Evolutionary conservation across 164 flowering plant species (phyloP).

Genomic region (Liriodendron chinense): DNA sequence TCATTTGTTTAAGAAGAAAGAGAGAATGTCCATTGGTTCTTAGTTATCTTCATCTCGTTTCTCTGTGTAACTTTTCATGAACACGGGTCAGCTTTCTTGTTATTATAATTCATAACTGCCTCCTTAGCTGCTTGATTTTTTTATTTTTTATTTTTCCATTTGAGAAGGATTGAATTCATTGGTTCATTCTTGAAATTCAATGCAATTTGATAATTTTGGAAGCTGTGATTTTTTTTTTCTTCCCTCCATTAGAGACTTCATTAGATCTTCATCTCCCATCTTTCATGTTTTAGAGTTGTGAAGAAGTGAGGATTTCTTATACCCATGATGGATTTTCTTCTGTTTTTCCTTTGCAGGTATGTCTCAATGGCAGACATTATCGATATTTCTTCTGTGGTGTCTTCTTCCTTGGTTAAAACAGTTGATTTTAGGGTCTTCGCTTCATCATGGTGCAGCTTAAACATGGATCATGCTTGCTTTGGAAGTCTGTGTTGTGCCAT

Average conservation of each 20-base stretch:
- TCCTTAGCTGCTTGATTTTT: not conserved
- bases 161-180: not conserved
- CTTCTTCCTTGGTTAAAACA: conserved; percentile 38
- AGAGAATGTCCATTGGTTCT: too few relatives aligned
- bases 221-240: not conserved
- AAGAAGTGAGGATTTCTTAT: too few relatives aligned
- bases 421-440: conserved; percentile 76
- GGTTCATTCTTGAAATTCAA: not conserved
- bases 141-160: not conserved
- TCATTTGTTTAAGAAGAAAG: too few relatives aligned
- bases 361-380: conserved; percentile 82
- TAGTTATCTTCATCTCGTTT: too few relatives aligned
- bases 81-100: too few relatives aligned
- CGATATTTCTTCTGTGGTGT: conserved; percentile 59
- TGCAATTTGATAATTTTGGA: not conserved
- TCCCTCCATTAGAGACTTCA: not conserved
- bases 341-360: conserved; percentile 51
- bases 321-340: not conserved
- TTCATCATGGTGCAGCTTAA: conserved; percentile 56
- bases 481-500: conserved; percentile 20
- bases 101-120: not conserved
- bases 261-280: not conserved
- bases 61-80: too few relatives aligned
- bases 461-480: conserved; percentile 38
- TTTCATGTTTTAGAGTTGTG: too few relatives aligned